These are phyloP conservation scores for Helicocarpus griseus DNA, from an alignment of 2,329 filamentous ascomycete genomes.

Conservation along the genomic window DNA sequence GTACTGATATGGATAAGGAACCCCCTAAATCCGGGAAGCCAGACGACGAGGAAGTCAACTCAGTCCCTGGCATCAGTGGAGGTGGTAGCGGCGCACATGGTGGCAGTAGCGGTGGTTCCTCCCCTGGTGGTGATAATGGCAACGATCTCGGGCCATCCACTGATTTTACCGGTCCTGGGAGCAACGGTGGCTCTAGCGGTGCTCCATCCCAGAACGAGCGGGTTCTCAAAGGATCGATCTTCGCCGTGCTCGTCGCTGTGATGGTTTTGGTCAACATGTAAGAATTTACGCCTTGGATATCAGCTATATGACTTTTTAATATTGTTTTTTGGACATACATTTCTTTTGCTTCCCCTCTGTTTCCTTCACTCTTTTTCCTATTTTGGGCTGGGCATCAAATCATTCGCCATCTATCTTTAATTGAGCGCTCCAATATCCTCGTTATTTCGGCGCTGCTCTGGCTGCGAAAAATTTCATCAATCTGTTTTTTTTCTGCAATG, in stretches of 20 bases:
- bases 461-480: not conserved
- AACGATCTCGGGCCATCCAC: conserved; percentile 13
- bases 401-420: not conserved
- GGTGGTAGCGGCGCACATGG: conserved; percentile 12
- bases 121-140: no score
- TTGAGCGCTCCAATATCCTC: not conserved
- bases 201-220: conserved; percentile 29
- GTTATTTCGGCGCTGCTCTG: not conserved
- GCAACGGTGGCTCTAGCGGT: conserved; percentile 14
- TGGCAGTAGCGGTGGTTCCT: conserved; percentile 13
- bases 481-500: not conserved
- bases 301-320: not conserved
- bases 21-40: conserved; percentile 22
- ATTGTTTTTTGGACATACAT: conserved; percentile 4
- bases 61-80: conserved; percentile 20
- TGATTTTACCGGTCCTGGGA: conserved; percentile 24
- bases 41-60: no score
- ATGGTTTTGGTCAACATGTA: conserved; percentile 37
- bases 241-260: conserved; percentile 38
- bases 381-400: not conserved
- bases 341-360: not conserved
- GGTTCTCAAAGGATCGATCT: conserved; percentile 35
- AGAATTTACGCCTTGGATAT: conserved; percentile 11
- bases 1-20: conserved; percentile 57
- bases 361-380: not conserved